Evolutionary conservation across 2,329 filamentous ascomycete species (phyloP).

Genomic region (Fusarium sp.): DNA sequence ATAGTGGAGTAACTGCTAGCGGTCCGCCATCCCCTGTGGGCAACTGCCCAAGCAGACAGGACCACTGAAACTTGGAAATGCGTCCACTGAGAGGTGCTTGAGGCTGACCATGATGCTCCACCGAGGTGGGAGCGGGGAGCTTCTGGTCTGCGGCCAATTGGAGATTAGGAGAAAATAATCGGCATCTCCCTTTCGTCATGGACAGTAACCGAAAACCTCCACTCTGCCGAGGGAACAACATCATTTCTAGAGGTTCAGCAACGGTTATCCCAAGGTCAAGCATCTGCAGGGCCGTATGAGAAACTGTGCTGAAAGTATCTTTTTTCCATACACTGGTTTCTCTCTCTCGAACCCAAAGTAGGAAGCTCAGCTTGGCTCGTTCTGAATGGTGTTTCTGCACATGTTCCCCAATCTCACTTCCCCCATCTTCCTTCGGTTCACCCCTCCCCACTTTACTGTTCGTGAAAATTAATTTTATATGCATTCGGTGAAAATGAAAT

Average conservation of each 20-base stretch:
- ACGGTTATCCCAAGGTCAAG: conserved; percentile 24
- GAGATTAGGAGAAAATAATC: conserved; percentile 48
- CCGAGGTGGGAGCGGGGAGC: conserved; percentile 19
- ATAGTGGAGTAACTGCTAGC: conserved; percentile 21
- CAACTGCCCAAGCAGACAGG: conserved; percentile 21
- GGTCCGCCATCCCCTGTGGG: conserved; percentile 13
- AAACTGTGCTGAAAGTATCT: conserved; percentile 43
- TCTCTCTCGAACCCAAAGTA: not conserved
- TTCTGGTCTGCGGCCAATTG: conserved; percentile 31
- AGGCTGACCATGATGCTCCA: conserved; percentile 13
- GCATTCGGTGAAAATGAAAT: not conserved
- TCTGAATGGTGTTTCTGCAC: conserved; percentile 3
- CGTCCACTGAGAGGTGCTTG: conserved; percentile 16
- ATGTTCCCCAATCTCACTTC: conserved; percentile 17
- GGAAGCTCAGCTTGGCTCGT: conserved; percentile 4
- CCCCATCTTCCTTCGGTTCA: conserved; percentile 17
- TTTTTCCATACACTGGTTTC: conserved; percentile 9
- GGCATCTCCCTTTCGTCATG: conserved; percentile 51
- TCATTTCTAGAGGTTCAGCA: conserved; percentile 24
- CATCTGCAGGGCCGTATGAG: conserved; percentile 29
- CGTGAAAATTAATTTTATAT: conserved; percentile 21
- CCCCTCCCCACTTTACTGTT: conserved; percentile 23
- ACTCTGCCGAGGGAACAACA: conserved; percentile 49
- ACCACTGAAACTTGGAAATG: conserved; percentile 27
- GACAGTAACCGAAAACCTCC: conserved; percentile 51